A percentile compares a stretch with the other conserved stretches of the same genome.
phyloP scores from a whole-genome alignment of 768 basidiomycete genomes.

The Obba rivulosa region DNA sequence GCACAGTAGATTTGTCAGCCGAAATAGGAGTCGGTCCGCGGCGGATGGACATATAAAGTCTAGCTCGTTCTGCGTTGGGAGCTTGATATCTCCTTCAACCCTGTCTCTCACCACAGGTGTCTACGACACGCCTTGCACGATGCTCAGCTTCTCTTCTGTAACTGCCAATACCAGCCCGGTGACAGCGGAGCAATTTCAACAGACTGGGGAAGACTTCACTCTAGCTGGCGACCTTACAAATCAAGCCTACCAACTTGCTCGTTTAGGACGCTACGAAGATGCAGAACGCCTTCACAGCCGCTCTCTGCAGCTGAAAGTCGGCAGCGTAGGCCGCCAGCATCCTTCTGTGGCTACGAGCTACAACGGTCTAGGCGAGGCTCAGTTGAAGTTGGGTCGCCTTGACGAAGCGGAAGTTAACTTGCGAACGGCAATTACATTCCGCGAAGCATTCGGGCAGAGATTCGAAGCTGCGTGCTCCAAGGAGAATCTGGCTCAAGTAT shows the following conservation, averaged over 20 bases:
- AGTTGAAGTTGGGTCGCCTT: constrained; percentile 27
- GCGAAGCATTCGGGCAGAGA: constrained; percentile 11
- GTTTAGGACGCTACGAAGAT: constrained; percentile 15
- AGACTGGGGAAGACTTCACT: constrained; percentile 7
- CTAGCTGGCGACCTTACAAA: constrained; percentile 12
- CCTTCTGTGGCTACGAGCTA: constrained; percentile 25
- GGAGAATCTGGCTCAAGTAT: constrained; percentile 32
- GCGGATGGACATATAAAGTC: too few species aligned
- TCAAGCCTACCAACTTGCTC: constrained; percentile 14
- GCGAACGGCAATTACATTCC: constrained; percentile 23
- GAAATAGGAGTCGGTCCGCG: too few species aligned
- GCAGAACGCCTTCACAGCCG: constrained; percentile 28
- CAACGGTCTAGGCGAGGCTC: constrained; percentile 31
- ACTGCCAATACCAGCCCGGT: too few species aligned
- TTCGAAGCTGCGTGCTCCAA: constrained; percentile 31
- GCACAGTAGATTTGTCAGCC: too few species aligned
- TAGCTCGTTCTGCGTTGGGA: too few species aligned
- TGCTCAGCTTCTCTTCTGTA: too few species aligned
- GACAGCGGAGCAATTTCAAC: too few species aligned
- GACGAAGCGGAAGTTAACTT: constrained; percentile 33
- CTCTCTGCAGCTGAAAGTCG: constrained; percentile 26
- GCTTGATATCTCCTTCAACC: too few species aligned
- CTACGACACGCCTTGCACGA: too few species aligned
- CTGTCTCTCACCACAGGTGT: too few species aligned
- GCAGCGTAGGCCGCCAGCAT: constrained; percentile 15